Evolutionary conservation across 495 filamentous ascomycete genomes (phyloP), one percentile per base, ranked within the genome.

Genomic region (Pseudoneurospora amorphoporcata): DNA sequence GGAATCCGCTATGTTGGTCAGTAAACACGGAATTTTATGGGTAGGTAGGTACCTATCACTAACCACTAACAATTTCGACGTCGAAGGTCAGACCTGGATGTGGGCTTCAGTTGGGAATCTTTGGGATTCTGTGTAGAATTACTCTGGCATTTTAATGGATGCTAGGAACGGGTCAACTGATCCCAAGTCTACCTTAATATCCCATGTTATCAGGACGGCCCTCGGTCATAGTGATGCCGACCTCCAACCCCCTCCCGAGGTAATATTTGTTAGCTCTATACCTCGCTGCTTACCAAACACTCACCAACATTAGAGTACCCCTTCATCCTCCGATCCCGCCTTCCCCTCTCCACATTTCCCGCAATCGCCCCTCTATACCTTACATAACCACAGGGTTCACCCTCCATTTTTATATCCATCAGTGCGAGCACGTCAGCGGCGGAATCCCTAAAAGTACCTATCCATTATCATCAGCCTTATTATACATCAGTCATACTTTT

Each of bases 281-380:
- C 23, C 12, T 32, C 23, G 23, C 12, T 1, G 0, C 23, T 2
- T 0, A 6, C 9, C 47, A 12, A 29, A 1, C 0, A 0, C 0
- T 2, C 3, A 2, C 10, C 4, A 0, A 14, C 2, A 7, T 4
- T 8, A 1, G 23, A 8, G 47, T 61, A 61, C 6, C 29, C 6
- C 12, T 35, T 2, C 14, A 61, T 61, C 53, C 6, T 61, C 14
- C 53, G 29, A 61, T 61, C 53, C 29, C 29, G 53, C 29, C 23
- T 14, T 35, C 53, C 53, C 6, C 29, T 17, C 53, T 37, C 53
- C 53, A 65, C 53, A 37, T 29, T 29, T 35, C 53, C 53, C 53
- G 53, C 53, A 65, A 65, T 65, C 53, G 53, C 53, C 53, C 53
- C 53, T 65, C 53, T 65, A n/a, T n/a, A n/a, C n/a, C n/a, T n/a